Evolutionary conservation across 1,139 yeast genomes (phyloP), one percentile per base, ranked within the genome.

Genomic region (Hansenula sp.): DNA sequence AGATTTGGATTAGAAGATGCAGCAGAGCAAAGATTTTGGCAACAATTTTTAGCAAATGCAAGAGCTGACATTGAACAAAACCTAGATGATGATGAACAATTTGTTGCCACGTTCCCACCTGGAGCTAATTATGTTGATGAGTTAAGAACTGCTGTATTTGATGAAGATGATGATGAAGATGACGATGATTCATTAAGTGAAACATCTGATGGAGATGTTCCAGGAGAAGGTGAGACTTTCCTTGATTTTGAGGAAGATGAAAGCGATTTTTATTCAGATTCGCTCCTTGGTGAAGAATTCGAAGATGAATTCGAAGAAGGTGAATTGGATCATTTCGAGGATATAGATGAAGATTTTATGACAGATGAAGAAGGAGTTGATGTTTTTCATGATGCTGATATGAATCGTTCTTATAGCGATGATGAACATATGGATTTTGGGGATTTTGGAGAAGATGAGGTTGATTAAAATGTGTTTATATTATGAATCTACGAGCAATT

Each of bases 201-300:
- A 11, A 33, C 9, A 12, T 41, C 37, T 21, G 38, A 21, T 24
- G 39, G 32, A n/a, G 31, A 26, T 18, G 38, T 25, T 27, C 38
- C 34, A 7, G 39, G 28, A n/a, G 38, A 38, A n/a, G 36, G 34
- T 18, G 47, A 45, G 12, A 9, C 19, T 21, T 39, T 43, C 12
- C 55, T 39, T 29, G 59, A 46, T 14, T 62, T 56, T 22, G 59
- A 47, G 3, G 57, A 44, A 7, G 56, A 20, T 40, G 45, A 31
- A 14, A 43, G 31, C n/a, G 39, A 32, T 4, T 16, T 10, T 38
- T 34, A 17, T 39, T 38, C n/a, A n/a, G n/a, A n/a, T n/a, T n/a
- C n/a, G n/a, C n/a, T 14, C 18, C 41, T 42, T 17, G 46, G 39
- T 30, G 50, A 45, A 32, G 48, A 31, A 9, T 38, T 36, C 8